phyloP scores from a whole-genome alignment of 345 rosid genomes.

The Ceriops zippeliana region DNA sequence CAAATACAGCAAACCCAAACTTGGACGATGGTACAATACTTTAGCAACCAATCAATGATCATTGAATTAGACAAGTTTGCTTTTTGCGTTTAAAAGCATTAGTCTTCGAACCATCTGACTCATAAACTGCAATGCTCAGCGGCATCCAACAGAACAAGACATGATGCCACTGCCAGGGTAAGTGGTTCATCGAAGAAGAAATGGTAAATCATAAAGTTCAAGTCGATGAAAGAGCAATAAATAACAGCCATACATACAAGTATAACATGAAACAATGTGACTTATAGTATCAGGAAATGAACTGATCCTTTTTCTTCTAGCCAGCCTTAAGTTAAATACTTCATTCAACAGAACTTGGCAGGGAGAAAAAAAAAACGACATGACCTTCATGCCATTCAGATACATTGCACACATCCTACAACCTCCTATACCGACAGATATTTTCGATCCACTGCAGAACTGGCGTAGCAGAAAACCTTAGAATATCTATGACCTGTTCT shows the following conservation, averaged over 20 bases:
- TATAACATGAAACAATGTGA: not conserved
- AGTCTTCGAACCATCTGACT: slow-evolving; percentile 1
- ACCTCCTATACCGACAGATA: too few relatives aligned
- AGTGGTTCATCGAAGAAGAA: not conserved
- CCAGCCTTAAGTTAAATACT: not conserved
- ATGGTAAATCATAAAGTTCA: not conserved
- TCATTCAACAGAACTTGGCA: too few relatives aligned
- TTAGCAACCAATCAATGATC: not conserved
- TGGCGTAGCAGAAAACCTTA: too few relatives aligned
- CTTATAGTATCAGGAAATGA: not conserved
- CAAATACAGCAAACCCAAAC: not conserved
- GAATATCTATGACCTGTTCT: too few relatives aligned
- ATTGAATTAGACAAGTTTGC: not conserved
- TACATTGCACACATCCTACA: too few relatives aligned
- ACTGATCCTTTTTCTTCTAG: not conserved
- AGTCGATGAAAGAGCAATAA: not conserved
- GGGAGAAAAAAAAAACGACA: too few relatives aligned
- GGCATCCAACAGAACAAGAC: not conserved
- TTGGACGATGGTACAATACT: not conserved
- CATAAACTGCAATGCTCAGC: not conserved
- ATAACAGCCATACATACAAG: not conserved
- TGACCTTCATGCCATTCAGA: too few relatives aligned
- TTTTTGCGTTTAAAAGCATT: not conserved
- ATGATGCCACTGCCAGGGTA: not conserved
- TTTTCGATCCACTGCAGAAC: too few relatives aligned